Conservation (phyloP, 108 stramenopile genomes). For the Aurantiochytrium sp. region DNA sequence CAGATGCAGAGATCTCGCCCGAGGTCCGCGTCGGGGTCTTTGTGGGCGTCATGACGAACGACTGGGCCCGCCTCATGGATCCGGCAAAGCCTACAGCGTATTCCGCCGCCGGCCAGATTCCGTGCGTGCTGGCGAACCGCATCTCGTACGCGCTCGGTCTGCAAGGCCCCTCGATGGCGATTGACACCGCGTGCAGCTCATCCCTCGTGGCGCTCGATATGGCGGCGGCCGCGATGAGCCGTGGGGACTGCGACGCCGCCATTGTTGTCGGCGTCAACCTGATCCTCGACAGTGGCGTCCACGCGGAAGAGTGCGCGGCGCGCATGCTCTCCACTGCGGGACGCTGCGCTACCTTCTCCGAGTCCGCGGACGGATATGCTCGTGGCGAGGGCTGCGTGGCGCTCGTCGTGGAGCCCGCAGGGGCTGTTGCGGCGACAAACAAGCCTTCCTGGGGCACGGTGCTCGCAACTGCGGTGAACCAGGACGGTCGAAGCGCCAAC, state of each 20-base stretch:
- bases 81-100: not conserved
- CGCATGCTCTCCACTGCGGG: conserved; percentile 26
- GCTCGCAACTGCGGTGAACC: conserved; percentile 28
- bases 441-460: not conserved
- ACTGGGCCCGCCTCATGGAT: not conserved
- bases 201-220: not conserved
- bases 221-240: not conserved
- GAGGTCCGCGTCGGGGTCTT: conserved; percentile 23
- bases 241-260: not conserved
- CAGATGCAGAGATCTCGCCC: not conserved
- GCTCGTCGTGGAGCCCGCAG: not conserved
- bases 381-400: conserved; percentile 29
- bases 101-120: not conserved
- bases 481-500: conserved; percentile 38
- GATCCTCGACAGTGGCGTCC: not conserved
- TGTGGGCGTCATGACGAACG: conserved; percentile 36
- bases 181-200: conserved; percentile 27
- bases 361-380: conserved; percentile 10
- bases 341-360: not conserved
- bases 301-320: not conserved
- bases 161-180: conserved; percentile 7
- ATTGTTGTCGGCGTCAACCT: conserved; percentile 21
- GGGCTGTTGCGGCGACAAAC: not conserved
- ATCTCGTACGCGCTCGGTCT: conserved; percentile 22
- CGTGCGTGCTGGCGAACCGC: not conserved